phyloP scores from a whole-genome alignment of 2,329 filamentous ascomycete species.

The Cladosporium sp. region DNA sequence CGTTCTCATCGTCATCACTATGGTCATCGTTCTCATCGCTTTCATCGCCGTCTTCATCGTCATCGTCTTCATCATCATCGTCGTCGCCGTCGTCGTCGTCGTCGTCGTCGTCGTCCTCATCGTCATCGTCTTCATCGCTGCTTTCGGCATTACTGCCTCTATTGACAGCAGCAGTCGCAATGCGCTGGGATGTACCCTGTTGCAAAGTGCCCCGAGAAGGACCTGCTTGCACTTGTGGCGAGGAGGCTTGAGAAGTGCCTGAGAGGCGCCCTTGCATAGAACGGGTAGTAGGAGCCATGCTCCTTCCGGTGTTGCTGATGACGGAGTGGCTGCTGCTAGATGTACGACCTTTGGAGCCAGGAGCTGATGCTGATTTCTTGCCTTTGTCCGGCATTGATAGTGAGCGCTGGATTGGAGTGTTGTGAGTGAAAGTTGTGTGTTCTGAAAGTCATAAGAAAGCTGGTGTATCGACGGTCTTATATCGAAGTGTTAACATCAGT shows the following conservation, averaged over 20 bases:
- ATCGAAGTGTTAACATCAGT: background rate
- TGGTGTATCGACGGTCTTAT: background rate
- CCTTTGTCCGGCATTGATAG: background rate
- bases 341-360: background rate
- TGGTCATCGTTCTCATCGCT: background rate
- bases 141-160: background rate
- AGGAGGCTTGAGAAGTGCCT: background rate
- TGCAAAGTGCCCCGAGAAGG: background rate
- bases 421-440: background rate
- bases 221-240: constrained; percentile 3
- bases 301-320: constrained; percentile 5
- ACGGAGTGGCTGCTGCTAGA: background rate
- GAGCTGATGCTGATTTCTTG: background rate
- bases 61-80: background rate
- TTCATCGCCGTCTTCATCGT: background rate
- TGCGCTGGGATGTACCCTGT: background rate
- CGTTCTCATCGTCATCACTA: constrained; percentile 1
- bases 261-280: constrained; percentile 1
- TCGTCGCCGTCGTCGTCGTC: background rate
- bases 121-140: constrained; percentile 5
- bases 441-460: background rate
- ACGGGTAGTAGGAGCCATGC: constrained; percentile 16
- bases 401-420: no score
- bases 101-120: background rate
- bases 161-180: background rate